Base-by-base conservation (phyloP, 2,329 filamentous ascomycete genomes). In the Phaeosphaeriaceae sp. region DNA sequence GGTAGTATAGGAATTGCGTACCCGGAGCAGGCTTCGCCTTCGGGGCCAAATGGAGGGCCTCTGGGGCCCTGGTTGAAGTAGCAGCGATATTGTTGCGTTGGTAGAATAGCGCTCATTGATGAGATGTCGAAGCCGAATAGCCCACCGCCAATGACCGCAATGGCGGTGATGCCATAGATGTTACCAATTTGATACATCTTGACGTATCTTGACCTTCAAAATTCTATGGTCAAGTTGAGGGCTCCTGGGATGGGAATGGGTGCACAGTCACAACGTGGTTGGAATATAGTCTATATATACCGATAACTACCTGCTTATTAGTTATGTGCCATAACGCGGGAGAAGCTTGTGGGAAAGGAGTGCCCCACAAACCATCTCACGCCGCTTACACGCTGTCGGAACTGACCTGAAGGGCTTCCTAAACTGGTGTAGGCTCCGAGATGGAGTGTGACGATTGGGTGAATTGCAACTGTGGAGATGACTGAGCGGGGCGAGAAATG, bases 91-190 rank as follows among this genome's bases (percentile, higher is more conserved):
- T 86, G 82, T 48, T 84, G 73, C 0, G 85, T 88, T 23, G 84
- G 85, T 30, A 91, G 77, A 68, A 76, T 76, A 8, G 76, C 75
- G 49, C 83, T 86, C 87, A 91, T 90, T 35, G 86, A 88, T 47
- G 82, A 84, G 63, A 92, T 90, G 74, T 92, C 89, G 68, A 92
- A 92, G 61, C 89, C 89, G 64, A 92, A 91, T 20, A 91, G 77
- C 18, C 82, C 84, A 68, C 87, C 87, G 59, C 87, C 87, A 76
- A 79, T 78, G 54, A 83, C 79, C 67, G 82, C 77, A 66, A 84
- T 81, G 64, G 79, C 79, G 45, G 81, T 79, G 56, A 84, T 82
- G 48, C 79, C 69, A 64, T 86, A 85, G 60, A 84, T 79, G 55
- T 85, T 85, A 18, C 81, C 79, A 44, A 83, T 78, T 42, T 70